A percentile compares a stretch with the other conserved stretches of the same genome.
These are phyloP conservation scores for Oryza longistaminata DNA, from an alignment of 176 grass and related monocot genomes.

Conservation along the genomic window DNA sequence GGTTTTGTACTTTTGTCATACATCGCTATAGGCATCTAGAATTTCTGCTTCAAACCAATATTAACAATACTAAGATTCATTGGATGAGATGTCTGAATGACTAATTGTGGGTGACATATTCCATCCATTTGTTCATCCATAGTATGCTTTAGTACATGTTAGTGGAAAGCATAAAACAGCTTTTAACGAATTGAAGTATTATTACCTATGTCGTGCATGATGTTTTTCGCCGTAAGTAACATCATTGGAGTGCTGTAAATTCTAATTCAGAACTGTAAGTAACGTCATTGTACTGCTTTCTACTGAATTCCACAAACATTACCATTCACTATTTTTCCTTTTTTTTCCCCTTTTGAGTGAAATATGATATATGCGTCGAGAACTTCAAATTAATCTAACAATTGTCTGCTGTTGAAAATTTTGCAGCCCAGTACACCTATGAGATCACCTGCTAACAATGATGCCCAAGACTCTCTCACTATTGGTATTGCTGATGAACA, in stretches of 20 bases:
- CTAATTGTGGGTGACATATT: neutral
- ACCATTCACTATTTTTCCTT: neutral
- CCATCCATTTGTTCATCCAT: neutral
- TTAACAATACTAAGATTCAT: neutral
- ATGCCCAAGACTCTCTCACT: conserved; percentile 60
- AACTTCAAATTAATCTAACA: neutral
- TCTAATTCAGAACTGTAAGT: neutral
- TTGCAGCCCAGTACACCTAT: conserved; percentile 47
- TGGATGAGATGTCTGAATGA: conserved; percentile 11
- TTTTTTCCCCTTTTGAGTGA: neutral
- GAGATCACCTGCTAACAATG: conserved; percentile 53
- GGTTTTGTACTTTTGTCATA: neutral
- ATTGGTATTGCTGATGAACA: conserved; percentile 88
- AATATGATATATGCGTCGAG: neutral
- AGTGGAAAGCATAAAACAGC: neutral
- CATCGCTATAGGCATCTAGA: neutral
- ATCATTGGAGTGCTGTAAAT: neutral
- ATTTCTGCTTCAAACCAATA: conserved; percentile 1
- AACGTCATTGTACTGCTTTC: neutral
- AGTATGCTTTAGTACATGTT: neutral
- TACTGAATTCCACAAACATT: neutral
- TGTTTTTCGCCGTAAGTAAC: neutral
- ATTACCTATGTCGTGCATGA: neutral
- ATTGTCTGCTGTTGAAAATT: conserved; percentile 16
- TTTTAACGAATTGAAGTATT: neutral